A percentile compares a stretch with the other conserved stretches of the same genome.
Evolutionary conservation across 495 filamentous ascomycete genomes (phyloP).

Genomic region (Polyplosphaeria fusca): DNA sequence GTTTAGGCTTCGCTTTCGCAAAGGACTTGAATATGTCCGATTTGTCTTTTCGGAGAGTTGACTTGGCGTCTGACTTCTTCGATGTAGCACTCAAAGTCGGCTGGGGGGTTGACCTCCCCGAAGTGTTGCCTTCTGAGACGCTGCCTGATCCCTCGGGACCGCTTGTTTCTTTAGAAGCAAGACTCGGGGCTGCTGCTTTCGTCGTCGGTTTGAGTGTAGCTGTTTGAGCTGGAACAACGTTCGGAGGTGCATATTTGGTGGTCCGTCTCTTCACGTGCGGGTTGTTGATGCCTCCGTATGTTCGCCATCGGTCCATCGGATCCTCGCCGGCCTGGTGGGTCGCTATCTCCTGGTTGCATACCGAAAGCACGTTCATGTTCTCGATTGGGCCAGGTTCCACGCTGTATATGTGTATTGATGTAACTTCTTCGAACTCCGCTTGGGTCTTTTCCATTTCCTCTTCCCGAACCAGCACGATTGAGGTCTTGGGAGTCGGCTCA

Average conservation of each 20-base stretch:
- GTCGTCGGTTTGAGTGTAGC: conserved; percentile 15
- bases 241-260: conserved; percentile 28
- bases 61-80: conserved; percentile 36
- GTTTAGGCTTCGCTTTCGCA: conserved; percentile 67
- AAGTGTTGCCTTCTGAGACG: conserved; percentile 21
- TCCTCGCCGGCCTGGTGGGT: conserved; percentile 57
- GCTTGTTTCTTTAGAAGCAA: conserved; percentile 11
- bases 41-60: conserved; percentile 57
- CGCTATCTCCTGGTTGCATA: conserved; percentile 60
- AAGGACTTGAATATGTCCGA: conserved; percentile 79
- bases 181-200: neutral
- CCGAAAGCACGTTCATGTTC: conserved; percentile 68
- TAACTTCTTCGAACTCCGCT: conserved; percentile 63
- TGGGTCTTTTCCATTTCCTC: conserved; percentile 73
- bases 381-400: conserved; percentile 67
- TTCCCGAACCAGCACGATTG: conserved; percentile 72
- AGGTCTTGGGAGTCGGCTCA: conserved; percentile 45
- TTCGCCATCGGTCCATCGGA: conserved; percentile 54
- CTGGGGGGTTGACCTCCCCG: conserved; percentile 26
- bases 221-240: conserved; percentile 2
- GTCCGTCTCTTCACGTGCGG: conserved; percentile 59
- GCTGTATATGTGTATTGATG: conserved; percentile 84
- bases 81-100: conserved; percentile 34
- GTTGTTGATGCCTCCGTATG: conserved; percentile 71
- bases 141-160: conserved; percentile 7